Evolutionary conservation across 495 filamentous ascomycete species (phyloP).

Genomic region (Penicillium samsonianum): DNA sequence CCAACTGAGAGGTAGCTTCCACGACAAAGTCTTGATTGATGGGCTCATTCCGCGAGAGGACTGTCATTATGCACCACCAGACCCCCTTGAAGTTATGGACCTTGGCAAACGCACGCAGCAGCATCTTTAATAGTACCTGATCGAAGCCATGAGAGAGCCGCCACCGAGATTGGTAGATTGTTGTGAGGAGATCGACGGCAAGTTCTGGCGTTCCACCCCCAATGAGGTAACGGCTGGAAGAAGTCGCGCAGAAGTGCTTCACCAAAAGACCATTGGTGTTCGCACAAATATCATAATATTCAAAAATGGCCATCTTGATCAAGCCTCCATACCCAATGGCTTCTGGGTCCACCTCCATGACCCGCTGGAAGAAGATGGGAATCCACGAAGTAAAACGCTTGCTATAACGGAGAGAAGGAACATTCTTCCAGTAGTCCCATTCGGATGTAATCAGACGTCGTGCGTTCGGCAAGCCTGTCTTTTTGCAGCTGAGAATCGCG

Average conservation of each 20-base stretch:
- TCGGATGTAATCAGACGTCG: conserved; percentile 35
- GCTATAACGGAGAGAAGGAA: conserved; percentile 15
- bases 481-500: conserved; percentile 35
- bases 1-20: conserved; percentile 35
- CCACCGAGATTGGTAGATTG: conserved; percentile 45
- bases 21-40: conserved; percentile 35
- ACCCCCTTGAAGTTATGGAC: conserved; percentile 37
- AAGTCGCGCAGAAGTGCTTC: conserved; percentile 38
- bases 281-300: conserved; percentile 44
- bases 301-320: conserved; percentile 41
- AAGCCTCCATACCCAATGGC: conserved; percentile 23
- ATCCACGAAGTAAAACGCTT: conserved; percentile 25
- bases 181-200: conserved; percentile 38
- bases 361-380: conserved; percentile 44
- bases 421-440: conserved; percentile 23
- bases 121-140: conserved; percentile 45
- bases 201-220: conserved; percentile 19
- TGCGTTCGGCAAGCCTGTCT: conserved; percentile 27
- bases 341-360: conserved; percentile 29
- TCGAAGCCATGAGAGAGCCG: conserved; percentile 35
- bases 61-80: conserved; percentile 47
- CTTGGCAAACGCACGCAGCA: conserved; percentile 40
- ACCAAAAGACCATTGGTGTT: conserved; percentile 28
- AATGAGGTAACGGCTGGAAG: conserved; percentile 37
- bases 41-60: conserved; percentile 34